Percentiles rank a stretch among this genome's conserved stretches.
Evolutionary conservation across 345 rosid species (phyloP).

Genomic region (Euphorbia pulcherrima): DNA sequence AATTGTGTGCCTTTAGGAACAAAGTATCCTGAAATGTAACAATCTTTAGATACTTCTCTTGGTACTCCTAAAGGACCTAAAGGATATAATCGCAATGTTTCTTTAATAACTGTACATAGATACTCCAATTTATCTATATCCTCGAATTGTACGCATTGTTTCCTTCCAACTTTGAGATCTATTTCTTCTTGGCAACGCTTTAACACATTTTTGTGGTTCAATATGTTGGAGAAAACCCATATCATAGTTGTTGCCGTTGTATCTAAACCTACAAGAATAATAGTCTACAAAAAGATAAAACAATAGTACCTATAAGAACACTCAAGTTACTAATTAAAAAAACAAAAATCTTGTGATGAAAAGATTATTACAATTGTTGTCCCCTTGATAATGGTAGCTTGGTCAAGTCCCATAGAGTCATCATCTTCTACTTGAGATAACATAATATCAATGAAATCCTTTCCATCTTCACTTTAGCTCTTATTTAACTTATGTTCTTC

Average conservation of each 20-base stretch:
- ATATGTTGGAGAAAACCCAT: constrained; percentile 36
- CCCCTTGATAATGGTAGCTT: constrained; percentile 17
- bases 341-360: no score
- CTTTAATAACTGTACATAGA: constrained; percentile 22
- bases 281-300: no score
- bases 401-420: no score
- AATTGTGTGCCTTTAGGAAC: constrained; percentile 21
- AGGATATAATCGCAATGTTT: constrained; percentile 20
- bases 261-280: no score
- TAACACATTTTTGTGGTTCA: constrained; percentile 31
- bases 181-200: constrained; percentile 39
- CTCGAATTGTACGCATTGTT: constrained; percentile 35
- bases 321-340: neutral
- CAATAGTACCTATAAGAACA: neutral
- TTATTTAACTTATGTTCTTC: constrained; percentile 25
- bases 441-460: constrained; percentile 23
- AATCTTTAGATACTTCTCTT: constrained; percentile 7
- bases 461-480: neutral
- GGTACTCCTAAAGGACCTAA: constrained; percentile 15
- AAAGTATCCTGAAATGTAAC: constrained; percentile 4
- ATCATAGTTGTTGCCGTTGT: constrained; percentile 32
- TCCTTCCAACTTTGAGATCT: constrained; percentile 23
- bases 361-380: constrained; percentile 19
- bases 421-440: constrained; percentile 14
- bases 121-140: constrained; percentile 35